These are phyloP conservation scores for Prunus kanzakura DNA, from an alignment of 306 rosid genomes.

Conservation along the genomic window DNA sequence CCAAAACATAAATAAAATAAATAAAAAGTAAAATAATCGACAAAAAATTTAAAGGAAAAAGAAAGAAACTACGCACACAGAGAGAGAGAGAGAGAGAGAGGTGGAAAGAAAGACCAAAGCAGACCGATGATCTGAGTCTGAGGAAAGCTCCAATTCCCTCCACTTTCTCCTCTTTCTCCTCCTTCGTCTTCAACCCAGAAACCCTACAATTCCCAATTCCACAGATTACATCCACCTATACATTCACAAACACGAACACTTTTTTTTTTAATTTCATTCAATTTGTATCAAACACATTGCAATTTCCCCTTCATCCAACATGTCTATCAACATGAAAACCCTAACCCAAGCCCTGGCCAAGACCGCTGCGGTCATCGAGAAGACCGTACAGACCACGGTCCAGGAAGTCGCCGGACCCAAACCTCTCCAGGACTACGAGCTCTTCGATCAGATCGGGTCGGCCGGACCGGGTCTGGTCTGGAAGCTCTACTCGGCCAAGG, in stretches of 20 bases:
- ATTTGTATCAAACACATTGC: slow-evolving; percentile 7
- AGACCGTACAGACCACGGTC: slow-evolving; percentile 82
- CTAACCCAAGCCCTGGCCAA: slow-evolving; percentile 96
- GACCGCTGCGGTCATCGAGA: slow-evolving; percentile 93
- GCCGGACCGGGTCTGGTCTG: slow-evolving; percentile 88
- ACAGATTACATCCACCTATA: neutral
- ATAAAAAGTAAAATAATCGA: neutral
- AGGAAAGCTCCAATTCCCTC: neutral
- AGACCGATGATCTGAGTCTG: slow-evolving; percentile 21
- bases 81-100: neutral
- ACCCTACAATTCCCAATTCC: slow-evolving; percentile 16
- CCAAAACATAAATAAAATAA: neutral
- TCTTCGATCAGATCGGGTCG: slow-evolving; percentile 91
- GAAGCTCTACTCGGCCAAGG: slow-evolving; percentile 71
- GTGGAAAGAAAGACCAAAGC: neutral
- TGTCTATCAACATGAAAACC: slow-evolving; percentile 94
- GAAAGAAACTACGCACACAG: too few relatives aligned
- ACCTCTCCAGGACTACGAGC: slow-evolving; percentile 90
- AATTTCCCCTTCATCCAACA: slow-evolving; percentile 8
- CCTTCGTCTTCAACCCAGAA: neutral
- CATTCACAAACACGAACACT: neutral
- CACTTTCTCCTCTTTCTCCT: slow-evolving; percentile 6
- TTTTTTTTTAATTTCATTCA: neutral
- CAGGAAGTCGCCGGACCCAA: slow-evolving; percentile 98
- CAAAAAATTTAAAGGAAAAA: neutral